phyloP scores from a whole-genome alignment of 1,139 yeast genomes.

The Taphrina pruni region DNA sequence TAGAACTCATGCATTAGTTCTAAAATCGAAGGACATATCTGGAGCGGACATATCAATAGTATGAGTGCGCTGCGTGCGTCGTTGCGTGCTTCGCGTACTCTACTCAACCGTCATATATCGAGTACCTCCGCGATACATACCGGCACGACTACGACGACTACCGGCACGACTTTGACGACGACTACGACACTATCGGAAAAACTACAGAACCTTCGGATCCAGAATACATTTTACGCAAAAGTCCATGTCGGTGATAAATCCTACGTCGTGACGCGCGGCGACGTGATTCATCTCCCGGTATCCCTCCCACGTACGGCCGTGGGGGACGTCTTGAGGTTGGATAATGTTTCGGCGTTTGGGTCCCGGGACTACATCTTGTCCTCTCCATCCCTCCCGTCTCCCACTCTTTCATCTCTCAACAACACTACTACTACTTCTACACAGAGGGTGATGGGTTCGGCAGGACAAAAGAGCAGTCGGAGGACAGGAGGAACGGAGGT shows the following conservation, averaged over 20 bases:
- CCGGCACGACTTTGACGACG: constrained; percentile 7
- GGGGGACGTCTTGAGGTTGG: constrained; percentile 76
- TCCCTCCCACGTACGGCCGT: constrained; percentile 74
- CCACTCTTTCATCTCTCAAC: too few species aligned
- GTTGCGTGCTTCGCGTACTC: not conserved
- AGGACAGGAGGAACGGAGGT: not conserved
- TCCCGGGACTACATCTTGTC: constrained; percentile 75
- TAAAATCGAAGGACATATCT: too few species aligned
- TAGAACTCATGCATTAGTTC: too few species aligned
- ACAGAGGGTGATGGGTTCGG: too few species aligned
- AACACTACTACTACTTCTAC: too few species aligned
- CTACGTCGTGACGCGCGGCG: constrained; percentile 90
- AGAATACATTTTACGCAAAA: constrained; percentile 64
- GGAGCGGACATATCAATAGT: too few species aligned
- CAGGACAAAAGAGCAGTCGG: not conserved
- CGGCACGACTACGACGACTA: constrained; percentile 16
- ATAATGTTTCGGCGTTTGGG: constrained; percentile 81
- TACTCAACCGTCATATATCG: not conserved
- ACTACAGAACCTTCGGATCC: constrained; percentile 48
- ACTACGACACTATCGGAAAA: constrained; percentile 5
- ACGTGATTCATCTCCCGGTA: constrained; percentile 62
- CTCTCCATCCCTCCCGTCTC: constrained; percentile 3
- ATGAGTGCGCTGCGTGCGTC: constrained; percentile 3
- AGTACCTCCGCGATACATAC: too few species aligned
- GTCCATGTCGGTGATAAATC: constrained; percentile 83